Evolutionary conservation across 2,329 filamentous ascomycete species (phyloP), one percentile per base, ranked within the genome.

Genomic region (Talaromyces sp.): DNA sequence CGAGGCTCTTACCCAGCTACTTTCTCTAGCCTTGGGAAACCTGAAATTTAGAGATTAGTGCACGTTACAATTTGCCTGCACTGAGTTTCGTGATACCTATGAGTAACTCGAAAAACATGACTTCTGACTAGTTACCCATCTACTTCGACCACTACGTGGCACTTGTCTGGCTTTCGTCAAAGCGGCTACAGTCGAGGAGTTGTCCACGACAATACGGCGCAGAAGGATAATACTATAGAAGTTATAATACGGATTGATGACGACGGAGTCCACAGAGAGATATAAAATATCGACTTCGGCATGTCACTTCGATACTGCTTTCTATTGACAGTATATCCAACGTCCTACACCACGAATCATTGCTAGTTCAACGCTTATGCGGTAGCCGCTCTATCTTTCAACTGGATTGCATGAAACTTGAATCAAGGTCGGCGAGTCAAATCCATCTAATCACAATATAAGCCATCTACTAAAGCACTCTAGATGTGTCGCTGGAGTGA

Each of bases 401-500:
- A 17, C n/a, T 19, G 4, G 1, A 19, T 56, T 11, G 3, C 29
- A 15, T 19, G 31, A 36, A 36, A 19, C 5, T 22, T 38, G 2
- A 56, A 36, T 17, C 45, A 25, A 61, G 45, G 59, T 61, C 7
- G 19, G 45, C 27, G 31, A 19, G 8, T 13, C 15, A 54, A 13
- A 54, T 8, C 10, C n/a, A 40, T 19, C 34, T 25, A 5, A 31
- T 19, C 25, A 40, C 34, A 7, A 43, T 4, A 15, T 17, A 3
- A 27, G 5, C 5, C n/a, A 10, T 8, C 17, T 25, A 31, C 15
- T 51, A 15, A 51, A 34, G 2, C 10, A 17, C 31, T 8, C 31
- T n/a, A 63, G 61, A 63, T 63, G 61, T 63, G 61, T 63, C 61
- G 51, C 8, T 63, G 61, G 61, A 63, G 61, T 25, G 61, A 63